Base-by-base conservation (phyloP, 768 basidiomycete species). In the Macrolepiota albuminosa region DNA sequence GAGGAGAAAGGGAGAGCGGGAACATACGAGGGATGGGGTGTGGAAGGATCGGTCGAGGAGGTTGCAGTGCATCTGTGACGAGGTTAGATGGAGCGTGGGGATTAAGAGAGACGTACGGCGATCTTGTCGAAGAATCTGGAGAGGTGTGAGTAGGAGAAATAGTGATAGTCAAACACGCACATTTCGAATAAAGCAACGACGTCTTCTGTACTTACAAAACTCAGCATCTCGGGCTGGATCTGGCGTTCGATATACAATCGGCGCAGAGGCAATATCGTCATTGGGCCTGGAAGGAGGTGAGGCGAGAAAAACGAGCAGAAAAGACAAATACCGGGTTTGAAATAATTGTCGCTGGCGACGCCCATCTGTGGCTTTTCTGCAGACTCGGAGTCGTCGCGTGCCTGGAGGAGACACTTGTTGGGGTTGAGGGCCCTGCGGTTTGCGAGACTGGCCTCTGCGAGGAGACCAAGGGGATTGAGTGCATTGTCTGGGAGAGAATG, bases 171-270 rank as follows among this genome's bases (percentile, higher is more conserved):
- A 42, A 60, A 59, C 9, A 82, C 88, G 63, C 59, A 93, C 91
- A 98, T 93, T 69, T 91, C 82, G 74, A 98, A 98, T 58, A 98
- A 76, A 4, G 87, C 89, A 21, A 94, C 85, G 43, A 98, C 95
- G 68, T 98, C 93, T 29, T 96, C 92, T 0, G 89, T 90, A 58
- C 79, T 78, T 3, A 93, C 88, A 64, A 96, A 95, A 63, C 79
- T 92, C 43, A 98, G 78, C 86, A 97, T 95, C 68, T 97, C 95
- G 0, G 95, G 95, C 66, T 95, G 93, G 34, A 95, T 75, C 70
- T 95, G 90, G 26, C 91, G 84, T 72, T 95, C 91, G 55, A 95
- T 95, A 70, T 86, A 91, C 60, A 94, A 72, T 54, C 91, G 79
- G 34, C 91, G 84, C 46, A 95, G 79, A 0, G 93, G 93, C 46